phyloP scores from a whole-genome alignment of 495 filamentous ascomycete genomes.

The Venustampulla echinocandica region DNA sequence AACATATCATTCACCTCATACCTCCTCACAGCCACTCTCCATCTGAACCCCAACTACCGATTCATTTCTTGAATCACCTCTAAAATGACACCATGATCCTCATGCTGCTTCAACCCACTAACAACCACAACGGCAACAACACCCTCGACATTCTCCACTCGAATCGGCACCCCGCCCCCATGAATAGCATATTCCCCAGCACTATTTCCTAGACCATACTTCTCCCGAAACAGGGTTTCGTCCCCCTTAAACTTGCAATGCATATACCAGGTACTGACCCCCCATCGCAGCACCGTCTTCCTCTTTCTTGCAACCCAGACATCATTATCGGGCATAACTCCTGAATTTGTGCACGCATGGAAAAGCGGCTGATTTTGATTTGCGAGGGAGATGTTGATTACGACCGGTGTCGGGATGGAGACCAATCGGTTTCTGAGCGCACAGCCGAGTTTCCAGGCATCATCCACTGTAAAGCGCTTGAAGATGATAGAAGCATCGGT shows the following conservation, averaged over 20 bases:
- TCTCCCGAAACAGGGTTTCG: constrained; percentile 48
- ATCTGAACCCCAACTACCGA: constrained; percentile 7
- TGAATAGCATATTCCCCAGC: constrained; percentile 63
- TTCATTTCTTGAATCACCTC: constrained; percentile 48
- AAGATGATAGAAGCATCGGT: constrained; percentile 49
- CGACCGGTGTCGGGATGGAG: constrained; percentile 43
- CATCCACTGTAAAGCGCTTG: constrained; percentile 51
- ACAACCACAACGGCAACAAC: constrained; percentile 66
- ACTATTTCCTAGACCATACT: constrained; percentile 44
- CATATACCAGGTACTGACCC: constrained; percentile 58
- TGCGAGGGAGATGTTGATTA: constrained; percentile 58
- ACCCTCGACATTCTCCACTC: constrained; percentile 61
- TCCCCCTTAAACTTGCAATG: constrained; percentile 48
- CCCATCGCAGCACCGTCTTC: constrained; percentile 63
- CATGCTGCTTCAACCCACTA: constrained; percentile 65
- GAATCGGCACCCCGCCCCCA: constrained; percentile 64
- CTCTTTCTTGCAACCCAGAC: constrained; percentile 51
- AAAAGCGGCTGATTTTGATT: constrained; percentile 52
- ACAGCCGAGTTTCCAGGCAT: constrained; percentile 58
- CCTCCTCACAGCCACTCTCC: too few relatives aligned
- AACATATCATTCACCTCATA: too few relatives aligned
- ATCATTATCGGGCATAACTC: constrained; percentile 51
- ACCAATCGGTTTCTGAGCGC: constrained; percentile 54
- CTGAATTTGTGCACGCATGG: constrained; percentile 39
- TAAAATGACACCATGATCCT: constrained; percentile 68